These are phyloP conservation scores for Mychonastes homosphaera DNA, from an alignment of 139 green algal genomes.

Conservation along the genomic window DNA sequence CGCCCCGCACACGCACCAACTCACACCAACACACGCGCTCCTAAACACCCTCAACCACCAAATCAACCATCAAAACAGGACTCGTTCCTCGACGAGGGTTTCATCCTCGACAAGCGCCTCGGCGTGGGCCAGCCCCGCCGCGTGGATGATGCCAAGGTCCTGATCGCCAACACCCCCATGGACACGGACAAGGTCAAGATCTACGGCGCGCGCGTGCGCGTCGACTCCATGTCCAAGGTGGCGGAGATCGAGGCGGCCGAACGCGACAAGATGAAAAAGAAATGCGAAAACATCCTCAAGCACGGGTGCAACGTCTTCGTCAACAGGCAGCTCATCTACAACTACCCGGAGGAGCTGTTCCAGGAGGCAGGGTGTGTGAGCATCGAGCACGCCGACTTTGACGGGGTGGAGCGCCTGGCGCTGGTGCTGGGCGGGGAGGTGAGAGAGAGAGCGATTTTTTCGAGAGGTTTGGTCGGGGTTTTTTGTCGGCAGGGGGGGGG, in stretches of 20 bases:
- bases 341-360: slow-evolving; percentile 95
- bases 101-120: slow-evolving; percentile 98
- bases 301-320: slow-evolving; percentile 96
- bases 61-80: slow-evolving; percentile 36
- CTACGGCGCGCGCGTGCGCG: slow-evolving; percentile 73
- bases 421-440: slow-evolving; percentile 95
- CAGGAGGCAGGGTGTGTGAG: slow-evolving; percentile 51
- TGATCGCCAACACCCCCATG: slow-evolving; percentile 99
- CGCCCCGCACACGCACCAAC: background rate
- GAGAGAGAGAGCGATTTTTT: too few species aligned
- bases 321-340: slow-evolving; percentile 99
- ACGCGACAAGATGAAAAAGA: slow-evolving; percentile 93
- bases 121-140: slow-evolving; percentile 92
- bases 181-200: slow-evolving; percentile 99
- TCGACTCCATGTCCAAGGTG: slow-evolving; percentile 80
- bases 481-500: too few species aligned
- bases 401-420: slow-evolving; percentile 89
- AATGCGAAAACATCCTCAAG: slow-evolving; percentile 81
- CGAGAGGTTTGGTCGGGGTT: too few species aligned
- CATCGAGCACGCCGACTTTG: slow-evolving; percentile 64
- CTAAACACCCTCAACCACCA: background rate
- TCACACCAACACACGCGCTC: too few species aligned
- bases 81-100: slow-evolving; percentile 96
- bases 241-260: slow-evolving; percentile 95
- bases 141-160: slow-evolving; percentile 91